Conservation (phyloP, 2,329 filamentous ascomycete species). For the Verticillium dahliae region DNA sequence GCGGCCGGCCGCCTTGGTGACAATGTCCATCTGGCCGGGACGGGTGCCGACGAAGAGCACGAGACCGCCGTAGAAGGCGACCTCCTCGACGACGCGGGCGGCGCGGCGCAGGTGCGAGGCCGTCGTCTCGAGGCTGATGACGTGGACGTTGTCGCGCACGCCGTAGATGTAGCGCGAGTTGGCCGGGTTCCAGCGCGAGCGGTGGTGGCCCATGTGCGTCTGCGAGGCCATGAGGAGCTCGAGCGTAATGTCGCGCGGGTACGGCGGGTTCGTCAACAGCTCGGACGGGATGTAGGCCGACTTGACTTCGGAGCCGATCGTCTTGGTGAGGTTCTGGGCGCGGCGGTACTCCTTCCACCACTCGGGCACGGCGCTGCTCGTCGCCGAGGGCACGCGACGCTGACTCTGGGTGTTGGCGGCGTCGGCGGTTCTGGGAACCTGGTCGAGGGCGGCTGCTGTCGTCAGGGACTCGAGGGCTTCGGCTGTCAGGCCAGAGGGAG, state of each 20-base stretch:
- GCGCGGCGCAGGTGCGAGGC: conserved; percentile 87
- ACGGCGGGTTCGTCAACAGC: conserved; percentile 66
- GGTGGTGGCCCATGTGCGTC: conserved; percentile 84
- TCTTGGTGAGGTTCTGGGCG: conserved; percentile 3
- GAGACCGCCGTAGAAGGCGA: conserved; percentile 73
- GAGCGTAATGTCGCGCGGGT: conserved; percentile 74
- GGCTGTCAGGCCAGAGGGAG: conserved; percentile 15
- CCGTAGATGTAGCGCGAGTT: conserved; percentile 95
- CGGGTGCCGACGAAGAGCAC: conserved; percentile 89
- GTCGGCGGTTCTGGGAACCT: not conserved
- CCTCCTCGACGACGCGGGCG: conserved; percentile 84
- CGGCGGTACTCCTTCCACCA: not conserved
- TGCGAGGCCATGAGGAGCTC: conserved; percentile 86
- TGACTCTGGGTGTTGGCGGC: not conserved
- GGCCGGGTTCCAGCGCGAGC: conserved; percentile 86
- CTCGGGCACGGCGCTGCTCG: not conserved
- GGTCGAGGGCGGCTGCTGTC: conserved; percentile 10
- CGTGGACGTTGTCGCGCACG: conserved; percentile 79
- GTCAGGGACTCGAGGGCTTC: conserved; percentile 15
- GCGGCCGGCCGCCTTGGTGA: conserved; percentile 74
- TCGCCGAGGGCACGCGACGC: not conserved
- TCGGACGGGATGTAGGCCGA: conserved; percentile 59
- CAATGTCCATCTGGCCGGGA: conserved; percentile 70
- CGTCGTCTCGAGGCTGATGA: conserved; percentile 86
- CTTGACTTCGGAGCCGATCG: conserved; percentile 30